These are phyloP conservation scores for Fusarium setosum DNA, from an alignment of 2,329 filamentous ascomycete genomes.

Conservation along the genomic window DNA sequence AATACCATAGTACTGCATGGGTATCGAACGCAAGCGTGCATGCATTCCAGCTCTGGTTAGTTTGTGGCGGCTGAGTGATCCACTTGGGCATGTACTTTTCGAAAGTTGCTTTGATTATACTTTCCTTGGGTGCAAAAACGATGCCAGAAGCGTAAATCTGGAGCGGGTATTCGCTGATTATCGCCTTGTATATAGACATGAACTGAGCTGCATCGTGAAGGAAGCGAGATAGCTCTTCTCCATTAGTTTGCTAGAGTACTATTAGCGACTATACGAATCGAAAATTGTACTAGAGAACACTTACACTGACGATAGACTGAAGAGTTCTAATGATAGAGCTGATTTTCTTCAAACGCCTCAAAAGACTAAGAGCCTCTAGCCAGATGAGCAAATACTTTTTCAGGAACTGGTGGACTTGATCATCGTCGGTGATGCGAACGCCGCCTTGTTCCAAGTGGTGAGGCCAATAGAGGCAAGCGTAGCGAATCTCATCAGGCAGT, in stretches of 20 bases:
- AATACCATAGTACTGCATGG: no score
- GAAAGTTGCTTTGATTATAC: background rate
- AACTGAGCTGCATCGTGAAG: background rate
- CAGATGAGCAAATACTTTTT: background rate
- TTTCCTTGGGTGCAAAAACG: background rate
- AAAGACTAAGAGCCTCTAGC: background rate
- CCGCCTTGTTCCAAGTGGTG: background rate
- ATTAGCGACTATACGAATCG: no score
- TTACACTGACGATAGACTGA: background rate
- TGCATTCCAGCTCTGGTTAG: background rate
- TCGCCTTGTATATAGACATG: rapidly evolving
- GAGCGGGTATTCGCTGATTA: background rate
- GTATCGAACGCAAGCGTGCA: background rate
- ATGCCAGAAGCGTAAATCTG: background rate
- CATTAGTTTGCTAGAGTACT: background rate
- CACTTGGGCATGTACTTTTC: background rate
- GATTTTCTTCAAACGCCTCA: background rate
- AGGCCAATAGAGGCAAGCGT: conserved; percentile 55
- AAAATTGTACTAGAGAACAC: background rate
- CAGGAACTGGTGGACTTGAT: background rate
- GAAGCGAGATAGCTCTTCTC: background rate
- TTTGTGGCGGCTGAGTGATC: background rate
- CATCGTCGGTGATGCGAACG: background rate
- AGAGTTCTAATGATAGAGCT: background rate
- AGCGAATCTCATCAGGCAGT: conserved; percentile 45